Percentiles rank a stretch among this genome's conserved stretches.
phyloP scores from a whole-genome alignment of 169 alveolate species.

The Plasmodium gonderi region DNA sequence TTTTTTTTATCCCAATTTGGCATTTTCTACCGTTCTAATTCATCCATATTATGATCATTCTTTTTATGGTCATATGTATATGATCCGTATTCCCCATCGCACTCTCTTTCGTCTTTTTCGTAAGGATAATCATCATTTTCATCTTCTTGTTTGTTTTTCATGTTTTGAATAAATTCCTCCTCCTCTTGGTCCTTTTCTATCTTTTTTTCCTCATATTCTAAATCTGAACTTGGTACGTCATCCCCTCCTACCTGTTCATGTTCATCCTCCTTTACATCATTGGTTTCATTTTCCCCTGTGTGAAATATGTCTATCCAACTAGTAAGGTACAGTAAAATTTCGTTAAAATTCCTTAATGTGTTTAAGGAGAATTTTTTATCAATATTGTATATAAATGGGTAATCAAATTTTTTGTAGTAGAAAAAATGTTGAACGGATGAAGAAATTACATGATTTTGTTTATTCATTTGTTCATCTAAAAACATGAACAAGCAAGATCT shows the following conservation, averaged over 20 bases:
- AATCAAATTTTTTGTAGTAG: conserved; percentile 47
- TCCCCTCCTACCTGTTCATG: background rate
- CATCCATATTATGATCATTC: background rate
- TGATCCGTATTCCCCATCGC: conserved; percentile 5
- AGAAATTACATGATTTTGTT: conserved; percentile 45
- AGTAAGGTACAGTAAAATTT: conserved; percentile 45
- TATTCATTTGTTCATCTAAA: conserved; percentile 48
- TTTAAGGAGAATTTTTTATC: conserved; percentile 35
- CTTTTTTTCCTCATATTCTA: background rate
- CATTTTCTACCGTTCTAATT: background rate
- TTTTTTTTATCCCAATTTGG: background rate
- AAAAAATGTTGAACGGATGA: conserved; percentile 49
- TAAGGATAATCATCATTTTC: conserved; percentile 10
- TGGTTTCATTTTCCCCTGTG: conserved; percentile 31
- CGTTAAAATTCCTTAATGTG: conserved; percentile 32
- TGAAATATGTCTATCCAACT: conserved; percentile 66
- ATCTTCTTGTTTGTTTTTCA: background rate
- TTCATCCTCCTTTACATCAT: background rate
- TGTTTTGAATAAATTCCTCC: background rate
- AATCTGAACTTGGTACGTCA: background rate
- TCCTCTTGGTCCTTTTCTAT: conserved; percentile 4
- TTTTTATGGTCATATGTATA: background rate
- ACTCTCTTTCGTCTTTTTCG: background rate
- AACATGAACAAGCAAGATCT: conserved; percentile 59
- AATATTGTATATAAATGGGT: conserved; percentile 57